Conservation (phyloP, 2,329 filamentous ascomycete genomes). For the Cordyceps tenuipes region DNA sequence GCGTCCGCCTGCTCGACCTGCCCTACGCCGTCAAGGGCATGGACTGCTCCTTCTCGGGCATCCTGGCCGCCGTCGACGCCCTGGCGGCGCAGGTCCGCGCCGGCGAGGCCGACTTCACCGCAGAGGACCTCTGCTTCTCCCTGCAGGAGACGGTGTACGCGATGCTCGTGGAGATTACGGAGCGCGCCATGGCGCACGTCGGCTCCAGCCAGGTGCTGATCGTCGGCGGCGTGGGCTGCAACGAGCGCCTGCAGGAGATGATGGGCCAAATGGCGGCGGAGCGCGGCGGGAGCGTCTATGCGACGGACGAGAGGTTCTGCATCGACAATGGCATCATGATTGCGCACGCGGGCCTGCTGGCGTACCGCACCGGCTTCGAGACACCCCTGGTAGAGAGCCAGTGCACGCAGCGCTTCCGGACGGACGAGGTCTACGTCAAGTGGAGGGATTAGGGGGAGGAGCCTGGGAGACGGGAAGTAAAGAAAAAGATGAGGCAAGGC, state of each 20-base stretch:
- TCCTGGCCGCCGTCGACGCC: constrained; percentile 74
- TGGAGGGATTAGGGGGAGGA: constrained; percentile 54
- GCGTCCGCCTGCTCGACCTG: constrained; percentile 68
- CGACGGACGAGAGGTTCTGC: constrained; percentile 94
- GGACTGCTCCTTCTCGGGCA: constrained; percentile 95
- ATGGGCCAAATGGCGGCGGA: constrained; percentile 94
- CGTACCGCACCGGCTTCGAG: constrained; percentile 70
- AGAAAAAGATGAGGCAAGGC: neutral
- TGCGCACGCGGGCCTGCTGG: constrained; percentile 85
- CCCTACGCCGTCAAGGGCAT: constrained; percentile 98
- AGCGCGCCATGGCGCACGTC: constrained; percentile 96
- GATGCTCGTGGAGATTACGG: constrained; percentile 97
- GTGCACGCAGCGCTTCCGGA: constrained; percentile 76
- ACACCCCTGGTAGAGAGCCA: constrained; percentile 74
- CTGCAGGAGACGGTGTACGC: constrained; percentile 93
- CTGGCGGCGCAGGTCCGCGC: constrained; percentile 60
- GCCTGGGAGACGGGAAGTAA: neutral
- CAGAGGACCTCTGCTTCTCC: constrained; percentile 84
- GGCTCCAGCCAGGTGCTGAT: constrained; percentile 85
- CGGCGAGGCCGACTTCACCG: constrained; percentile 54
- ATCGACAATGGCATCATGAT: constrained; percentile 99
- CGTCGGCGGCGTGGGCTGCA: constrained; percentile 92
- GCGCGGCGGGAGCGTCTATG: constrained; percentile 81
- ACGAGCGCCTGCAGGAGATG: constrained; percentile 92
- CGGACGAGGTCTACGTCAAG: constrained; percentile 70